Evolutionary conservation across 108 stramenopile genomes (phyloP), one percentile per base, ranked within the genome.

Genomic region (Cylindrotheca closterium): DNA sequence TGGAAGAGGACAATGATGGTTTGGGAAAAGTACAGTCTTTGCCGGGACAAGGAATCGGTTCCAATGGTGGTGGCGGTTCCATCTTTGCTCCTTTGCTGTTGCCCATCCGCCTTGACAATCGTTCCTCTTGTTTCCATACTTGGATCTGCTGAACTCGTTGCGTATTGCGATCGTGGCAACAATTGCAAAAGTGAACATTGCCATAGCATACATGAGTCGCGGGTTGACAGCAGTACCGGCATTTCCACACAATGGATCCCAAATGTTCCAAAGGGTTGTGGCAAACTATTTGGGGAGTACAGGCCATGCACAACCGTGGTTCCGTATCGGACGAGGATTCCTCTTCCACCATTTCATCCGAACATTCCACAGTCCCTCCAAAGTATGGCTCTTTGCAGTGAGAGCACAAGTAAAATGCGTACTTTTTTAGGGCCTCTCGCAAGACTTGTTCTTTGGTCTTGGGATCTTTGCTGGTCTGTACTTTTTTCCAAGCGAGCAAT

Each of bases 361-460:
- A 83, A 65, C 87, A 88, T 28, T 77, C 82, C 10, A 85, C 61
- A 8, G 84, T 88, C 10, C 87, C 87, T 34, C 87, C 87, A 77
- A 83, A 85, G 54, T 85, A 88, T 2, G 87, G 87, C 51, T 84
- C 79, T 31, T 81, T 51, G 49, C 87, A 88, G 24, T 71, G 62
- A 21, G 68, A 54, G 47, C 87, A 88, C 1, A 85, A 73, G 58
- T 85, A 88, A 19, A 88, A 83, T 3, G 87, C 83, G 47, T 81
- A 82, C 23, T 64, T 77, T 15, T 80, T 69, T 30, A 72, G 58
- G 12, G 71, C 84, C 24, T 77, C 69, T 18, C 79, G 73, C 34
- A 83, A 32, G 1, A 53, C 7, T 31, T 58, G 60, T 48, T 63
- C 30, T 32, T 55, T 4, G 0, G 17, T 32, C 0, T 55, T 0